Conservation (phyloP, 257 asterid species). For the Solanum sitiens region DNA sequence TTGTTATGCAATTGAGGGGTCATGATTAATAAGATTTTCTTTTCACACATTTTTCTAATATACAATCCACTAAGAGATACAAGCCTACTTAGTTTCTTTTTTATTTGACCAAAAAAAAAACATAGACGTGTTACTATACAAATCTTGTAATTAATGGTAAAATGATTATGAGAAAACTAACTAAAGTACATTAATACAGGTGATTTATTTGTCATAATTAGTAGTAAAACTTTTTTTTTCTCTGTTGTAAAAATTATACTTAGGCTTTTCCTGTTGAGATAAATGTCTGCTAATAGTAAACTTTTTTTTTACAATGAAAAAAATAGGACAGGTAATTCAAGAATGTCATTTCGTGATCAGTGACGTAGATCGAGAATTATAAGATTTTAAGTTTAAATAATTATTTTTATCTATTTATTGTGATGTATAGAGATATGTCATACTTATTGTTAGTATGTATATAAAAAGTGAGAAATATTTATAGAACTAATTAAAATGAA, state of each 20-base stretch:
- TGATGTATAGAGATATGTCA: too few relatives aligned
- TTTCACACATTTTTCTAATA: background rate
- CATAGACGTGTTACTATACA: background rate
- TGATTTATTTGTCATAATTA: background rate
- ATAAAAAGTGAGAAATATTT: background rate
- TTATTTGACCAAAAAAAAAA: background rate
- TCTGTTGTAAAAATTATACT: background rate
- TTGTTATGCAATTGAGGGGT: background rate
- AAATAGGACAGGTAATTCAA: background rate
- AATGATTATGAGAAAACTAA: background rate
- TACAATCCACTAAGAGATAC: background rate
- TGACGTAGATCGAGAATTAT: too few relatives aligned
- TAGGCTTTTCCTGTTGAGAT: background rate
- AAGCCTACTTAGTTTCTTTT: background rate
- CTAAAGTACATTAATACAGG: background rate
- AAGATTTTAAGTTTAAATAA: too few relatives aligned
- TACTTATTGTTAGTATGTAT: too few relatives aligned
- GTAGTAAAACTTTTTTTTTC: background rate
- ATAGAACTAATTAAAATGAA: too few relatives aligned
- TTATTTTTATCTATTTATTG: too few relatives aligned
- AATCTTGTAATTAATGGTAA: background rate
- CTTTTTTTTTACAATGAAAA: conserved; percentile 3
- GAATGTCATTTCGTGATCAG: background rate
- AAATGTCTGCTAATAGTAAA: background rate
- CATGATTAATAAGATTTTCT: background rate